Evolutionary conservation across 768 basidiomycete species (phyloP), one percentile per base, ranked within the genome.

Genomic region (Lanmaoa pseudosensibilis): DNA sequence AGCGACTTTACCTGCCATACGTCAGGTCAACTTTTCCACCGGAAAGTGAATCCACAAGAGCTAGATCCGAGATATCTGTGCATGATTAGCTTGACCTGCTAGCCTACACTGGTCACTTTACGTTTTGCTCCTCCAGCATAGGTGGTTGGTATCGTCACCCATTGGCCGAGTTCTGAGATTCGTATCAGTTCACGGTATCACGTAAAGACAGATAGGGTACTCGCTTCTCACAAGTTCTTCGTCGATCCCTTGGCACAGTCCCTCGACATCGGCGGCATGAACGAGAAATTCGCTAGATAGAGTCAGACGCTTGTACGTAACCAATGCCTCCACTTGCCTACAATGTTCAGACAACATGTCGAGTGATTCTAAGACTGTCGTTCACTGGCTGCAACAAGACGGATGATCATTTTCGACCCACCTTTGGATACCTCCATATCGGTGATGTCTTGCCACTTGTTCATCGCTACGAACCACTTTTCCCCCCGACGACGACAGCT

Each of bases 181-280:
- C 19, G 27, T 11, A 61, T 68, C 38, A 70, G 55, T 43, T n/a
- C 45, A 34, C 23, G 44, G 23, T 32, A 19, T 21, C 30, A n/a
- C 19, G 25, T 3, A 25, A n/a, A 30, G 21, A 38, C 10, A 60
- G 43, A 10, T 7, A 46, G 18, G 33, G 27, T 30, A 75, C 87
- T 55, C 56, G 91, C 95, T 86, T 58, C 73, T 60, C 3, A 98
- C 96, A 4, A 99, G 81, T 18, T 86, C 85, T 66, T 92, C 84
- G 70, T 99, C 97, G 56, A 98, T 94, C 1, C 97, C 97, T 75
- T 94, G 86, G 70, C 97, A 98, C 23, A 98, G 75, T 0, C 97
- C 97, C 72, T 99, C 97, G 10, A 99, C 95, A 62, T 98, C 97
- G n/a, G 97, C 97, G 0, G 97, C 96, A 72, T 99, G 97, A 27